Evolutionary conservation across 2,329 filamentous ascomycete genomes (phyloP), one percentile per base, ranked within the genome.

Genomic region (Blastomyces silverae): DNA sequence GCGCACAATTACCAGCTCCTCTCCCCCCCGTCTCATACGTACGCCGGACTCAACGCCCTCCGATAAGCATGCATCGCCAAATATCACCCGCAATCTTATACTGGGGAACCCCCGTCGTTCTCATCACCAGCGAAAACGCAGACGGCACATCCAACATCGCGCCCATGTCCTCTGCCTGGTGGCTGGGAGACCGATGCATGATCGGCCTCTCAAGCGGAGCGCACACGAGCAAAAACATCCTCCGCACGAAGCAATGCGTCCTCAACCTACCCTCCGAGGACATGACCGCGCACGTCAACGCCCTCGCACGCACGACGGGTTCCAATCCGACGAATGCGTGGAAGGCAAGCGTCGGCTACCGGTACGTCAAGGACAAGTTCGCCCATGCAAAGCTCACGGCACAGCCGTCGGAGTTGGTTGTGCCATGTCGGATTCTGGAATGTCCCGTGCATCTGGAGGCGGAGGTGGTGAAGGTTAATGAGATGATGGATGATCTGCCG

Each of bases 151-250:
- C 34, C 56, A 59, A 59, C 56, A 59, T 59, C 56, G 56, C 56
- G 11, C 56, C 56, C 34, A 59, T 59, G 56, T 59, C 56, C 7
- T 59, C 56, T 22, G 56, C 34, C 6, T 59, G 56, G 56, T 59
- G 56, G 56, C 56, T 59, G 7, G n/a, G n/a, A 25, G 56, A 59
- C n/a, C 56, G 56, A 59, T 39, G 56, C 25, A 59, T 59, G 56
- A 59, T 59, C 56, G 56, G 56, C 8, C 56, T 59, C 34, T 31
- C 17, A 22, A 59, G 37, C 11, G 22, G 31, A 59, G 56, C 56
- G 11, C 56, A 59, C 22, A 59, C 56, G 17, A 59, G 31, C 56
- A 59, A 59, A 25, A 82, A 88, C 61, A 89, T 88, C 80, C 86
- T 77, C 8, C 76, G 78, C 22, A 79, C 75, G 8, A 74, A 73